A percentile compares a stretch with the other conserved stretches of the same genome.
Evolutionary conservation across 2,329 filamentous ascomycete genomes (phyloP).

Genomic region (Endocalyx cinctus): DNA sequence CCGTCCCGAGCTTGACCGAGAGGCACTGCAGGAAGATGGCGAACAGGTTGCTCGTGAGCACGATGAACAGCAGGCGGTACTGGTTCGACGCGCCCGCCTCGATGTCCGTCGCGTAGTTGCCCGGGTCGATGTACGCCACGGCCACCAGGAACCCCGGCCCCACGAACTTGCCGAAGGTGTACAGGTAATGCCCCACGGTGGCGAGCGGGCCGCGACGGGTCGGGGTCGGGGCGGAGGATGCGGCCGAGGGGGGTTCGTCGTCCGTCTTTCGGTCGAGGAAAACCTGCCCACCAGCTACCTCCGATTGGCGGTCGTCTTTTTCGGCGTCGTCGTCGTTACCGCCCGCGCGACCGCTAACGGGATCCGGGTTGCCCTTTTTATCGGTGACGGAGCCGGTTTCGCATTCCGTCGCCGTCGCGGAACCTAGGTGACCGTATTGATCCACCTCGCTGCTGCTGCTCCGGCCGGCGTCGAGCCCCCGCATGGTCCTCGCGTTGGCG

Average conservation of each 20-base stretch:
- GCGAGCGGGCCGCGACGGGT: conserved; percentile 9
- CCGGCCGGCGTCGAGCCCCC: no score
- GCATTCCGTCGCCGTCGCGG: conserved; percentile 21
- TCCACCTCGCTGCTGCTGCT: conserved; percentile 18
- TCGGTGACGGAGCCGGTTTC: conserved; percentile 7
- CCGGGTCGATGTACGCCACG: conserved; percentile 57
- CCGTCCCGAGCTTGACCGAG: conserved; percentile 64
- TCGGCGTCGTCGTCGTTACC: neutral
- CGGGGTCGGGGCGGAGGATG: neutral
- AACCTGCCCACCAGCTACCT: neutral
- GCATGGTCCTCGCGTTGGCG: conserved; percentile 36
- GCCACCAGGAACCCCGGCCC: conserved; percentile 64
- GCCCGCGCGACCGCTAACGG: no score
- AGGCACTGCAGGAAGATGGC: conserved; percentile 67
- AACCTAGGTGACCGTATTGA: no score
- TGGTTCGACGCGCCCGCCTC: conserved; percentile 62
- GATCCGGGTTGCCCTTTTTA: neutral
- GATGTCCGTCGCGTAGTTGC: conserved; percentile 68
- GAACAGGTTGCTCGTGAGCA: conserved; percentile 65
- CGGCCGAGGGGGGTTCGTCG: neutral
- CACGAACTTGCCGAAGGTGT: conserved; percentile 53
- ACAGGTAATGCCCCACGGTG: conserved; percentile 24
- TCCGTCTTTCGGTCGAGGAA: neutral
- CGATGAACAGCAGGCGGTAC: conserved; percentile 63
- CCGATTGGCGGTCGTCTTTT: conserved; percentile 1